Evolutionary conservation across 2,329 filamentous ascomycete genomes (phyloP).

Genomic region (Sporothrix luriei): DNA sequence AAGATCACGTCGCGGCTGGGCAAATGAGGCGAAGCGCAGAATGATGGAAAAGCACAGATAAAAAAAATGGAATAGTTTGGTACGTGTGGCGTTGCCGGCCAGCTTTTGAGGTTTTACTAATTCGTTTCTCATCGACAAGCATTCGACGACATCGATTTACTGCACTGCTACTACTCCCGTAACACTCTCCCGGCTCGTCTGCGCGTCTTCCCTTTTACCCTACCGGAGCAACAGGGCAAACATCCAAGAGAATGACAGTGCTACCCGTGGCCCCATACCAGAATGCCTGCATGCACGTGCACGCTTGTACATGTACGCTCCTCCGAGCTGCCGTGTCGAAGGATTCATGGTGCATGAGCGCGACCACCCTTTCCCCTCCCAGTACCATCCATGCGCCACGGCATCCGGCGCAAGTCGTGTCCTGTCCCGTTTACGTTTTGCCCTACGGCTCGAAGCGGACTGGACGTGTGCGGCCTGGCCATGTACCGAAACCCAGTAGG

Average conservation of each 20-base stretch:
- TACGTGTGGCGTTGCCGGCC: constrained; percentile 3
- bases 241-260: not conserved
- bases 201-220: constrained; percentile 5
- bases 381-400: not conserved
- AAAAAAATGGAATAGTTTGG: not conserved
- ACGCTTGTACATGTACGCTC: constrained; percentile 18
- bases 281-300: constrained; percentile 17
- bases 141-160: not conserved
- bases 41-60: not conserved
- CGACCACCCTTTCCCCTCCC: not conserved
- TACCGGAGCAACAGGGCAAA: not conserved
- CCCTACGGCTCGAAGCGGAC: constrained; percentile 10
- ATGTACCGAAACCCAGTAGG: constrained; percentile 13
- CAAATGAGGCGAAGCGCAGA: constrained; percentile 10
- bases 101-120: not conserved
- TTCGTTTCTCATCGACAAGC: constrained; percentile 21
- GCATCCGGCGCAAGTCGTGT: constrained; percentile 4
- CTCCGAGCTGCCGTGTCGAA: constrained; percentile 20
- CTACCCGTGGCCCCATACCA: not conserved
- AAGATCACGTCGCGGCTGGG: not conserved
- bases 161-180: not conserved
- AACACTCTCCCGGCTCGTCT: not conserved
- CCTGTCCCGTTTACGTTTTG: not conserved
- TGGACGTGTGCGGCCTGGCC: constrained; percentile 5
- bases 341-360: constrained; percentile 25